phyloP scores from a whole-genome alignment of 164 flowering plant species.

The Macadamia tetraphylla region DNA sequence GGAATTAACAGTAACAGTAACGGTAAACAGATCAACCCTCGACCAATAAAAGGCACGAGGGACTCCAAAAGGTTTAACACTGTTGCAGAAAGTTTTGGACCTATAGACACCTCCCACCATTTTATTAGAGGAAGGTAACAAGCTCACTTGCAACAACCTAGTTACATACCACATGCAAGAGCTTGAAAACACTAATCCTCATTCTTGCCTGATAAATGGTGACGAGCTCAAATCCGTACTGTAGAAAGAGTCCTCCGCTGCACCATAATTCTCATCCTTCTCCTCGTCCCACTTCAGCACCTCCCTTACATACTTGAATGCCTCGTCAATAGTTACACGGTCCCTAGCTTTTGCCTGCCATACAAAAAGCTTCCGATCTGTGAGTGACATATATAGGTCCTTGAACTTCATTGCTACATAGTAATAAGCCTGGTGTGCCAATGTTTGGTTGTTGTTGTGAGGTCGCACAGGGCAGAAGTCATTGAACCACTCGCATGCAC shows the following conservation, averaged over 20 bases:
- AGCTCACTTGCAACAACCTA: background rate
- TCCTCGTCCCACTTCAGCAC: slow-evolving; percentile 97
- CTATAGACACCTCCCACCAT: too few species aligned
- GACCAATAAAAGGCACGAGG: too few species aligned
- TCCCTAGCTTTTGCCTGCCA: slow-evolving; percentile 86
- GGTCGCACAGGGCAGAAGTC: slow-evolving; percentile 82
- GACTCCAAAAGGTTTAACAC: too few species aligned
- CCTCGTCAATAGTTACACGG: slow-evolving; percentile 68
- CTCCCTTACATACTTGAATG: slow-evolving; percentile 85
- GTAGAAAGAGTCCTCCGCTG: slow-evolving; percentile 77
- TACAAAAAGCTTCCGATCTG: slow-evolving; percentile 72
- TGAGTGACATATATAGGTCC: slow-evolving; percentile 76
- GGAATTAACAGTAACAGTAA: too few species aligned
- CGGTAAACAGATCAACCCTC: too few species aligned
- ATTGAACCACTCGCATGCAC: slow-evolving; percentile 78
- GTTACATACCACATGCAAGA: background rate
- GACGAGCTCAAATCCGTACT: slow-evolving; percentile 91
- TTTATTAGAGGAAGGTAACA: too few species aligned
- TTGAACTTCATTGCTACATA: slow-evolving; percentile 95
- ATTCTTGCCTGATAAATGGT: slow-evolving; percentile 56
- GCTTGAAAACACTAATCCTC: background rate
- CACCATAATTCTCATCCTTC: slow-evolving; percentile 60
- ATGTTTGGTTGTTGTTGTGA: slow-evolving; percentile 57
- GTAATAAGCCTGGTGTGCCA: slow-evolving; percentile 88
- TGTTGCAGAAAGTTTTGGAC: too few species aligned